Conservation (phyloP, 2,329 filamentous ascomycete genomes). For the Ophiostoma pallidulum region DNA sequence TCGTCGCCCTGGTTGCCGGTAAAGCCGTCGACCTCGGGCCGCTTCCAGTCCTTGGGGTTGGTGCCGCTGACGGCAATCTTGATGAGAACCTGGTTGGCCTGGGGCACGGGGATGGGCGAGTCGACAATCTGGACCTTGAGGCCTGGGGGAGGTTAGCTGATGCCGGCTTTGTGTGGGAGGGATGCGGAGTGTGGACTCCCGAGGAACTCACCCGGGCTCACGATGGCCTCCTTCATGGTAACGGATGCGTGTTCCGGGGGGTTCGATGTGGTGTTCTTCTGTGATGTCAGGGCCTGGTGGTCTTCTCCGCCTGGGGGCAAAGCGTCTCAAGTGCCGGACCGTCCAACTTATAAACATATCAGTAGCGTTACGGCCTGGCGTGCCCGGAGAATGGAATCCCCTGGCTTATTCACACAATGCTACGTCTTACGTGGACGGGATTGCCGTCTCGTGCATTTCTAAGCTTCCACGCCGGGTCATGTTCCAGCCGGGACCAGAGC, state of each 20-base stretch:
- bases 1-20: conserved; percentile 41
- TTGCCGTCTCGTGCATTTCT: too few species aligned
- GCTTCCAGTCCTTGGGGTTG: conserved; percentile 41
- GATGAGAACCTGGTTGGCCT: conserved; percentile 19
- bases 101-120: conserved; percentile 30
- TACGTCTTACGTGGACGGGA: too few species aligned
- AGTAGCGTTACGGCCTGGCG: too few species aligned
- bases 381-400: too few species aligned
- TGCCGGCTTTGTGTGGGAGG: neutral
- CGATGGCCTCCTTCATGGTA: conserved; percentile 15
- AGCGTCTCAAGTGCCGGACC: too few species aligned
- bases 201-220: conserved; percentile 5
- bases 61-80: conserved; percentile 27
- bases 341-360: too few species aligned
- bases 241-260: neutral
- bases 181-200: too few species aligned
- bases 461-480: too few species aligned
- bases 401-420: too few species aligned
- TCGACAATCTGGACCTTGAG: conserved; percentile 30
- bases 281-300: too few species aligned
- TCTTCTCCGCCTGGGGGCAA: too few species aligned
- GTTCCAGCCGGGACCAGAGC: too few species aligned
- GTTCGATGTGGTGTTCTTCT: neutral
- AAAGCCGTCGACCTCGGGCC: conserved; percentile 15
- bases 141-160: conserved; percentile 20